These are phyloP conservation scores for Podila clonocystis DNA, from an alignment of 192 early-diverging fungal genomes.

Conservation along the genomic window DNA sequence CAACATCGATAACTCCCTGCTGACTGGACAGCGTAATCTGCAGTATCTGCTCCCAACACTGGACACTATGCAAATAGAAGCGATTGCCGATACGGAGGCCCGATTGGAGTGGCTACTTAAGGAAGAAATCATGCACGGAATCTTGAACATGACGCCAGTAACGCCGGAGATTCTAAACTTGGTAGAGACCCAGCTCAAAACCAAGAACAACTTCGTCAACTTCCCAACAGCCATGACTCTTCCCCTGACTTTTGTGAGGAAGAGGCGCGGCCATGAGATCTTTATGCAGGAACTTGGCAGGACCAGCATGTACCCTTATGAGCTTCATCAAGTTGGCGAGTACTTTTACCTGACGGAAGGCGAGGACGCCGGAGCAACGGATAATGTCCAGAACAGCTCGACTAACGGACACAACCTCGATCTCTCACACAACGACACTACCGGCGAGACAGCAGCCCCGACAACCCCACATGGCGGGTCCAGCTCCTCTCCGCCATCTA, in stretches of 20 bases:
- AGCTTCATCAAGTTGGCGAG: constrained; percentile 58
- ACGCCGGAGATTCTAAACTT: constrained; percentile 57
- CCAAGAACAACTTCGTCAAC: constrained; percentile 63
- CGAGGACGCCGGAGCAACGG: constrained; percentile 4
- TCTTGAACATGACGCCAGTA: constrained; percentile 68
- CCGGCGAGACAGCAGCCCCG: not conserved
- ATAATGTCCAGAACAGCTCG: constrained; percentile 5
- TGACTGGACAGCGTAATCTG: constrained; percentile 13
- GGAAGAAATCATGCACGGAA: constrained; percentile 79
- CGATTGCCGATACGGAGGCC: constrained; percentile 64
- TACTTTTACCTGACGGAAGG: constrained; percentile 63
- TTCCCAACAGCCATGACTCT: constrained; percentile 63
- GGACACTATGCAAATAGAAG: constrained; percentile 63
- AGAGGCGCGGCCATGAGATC: constrained; percentile 53
- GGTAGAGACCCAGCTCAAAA: constrained; percentile 63
- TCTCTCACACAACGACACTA: not conserved
- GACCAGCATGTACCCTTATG: constrained; percentile 55
- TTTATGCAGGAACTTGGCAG: constrained; percentile 64
- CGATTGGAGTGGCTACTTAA: constrained; percentile 71
- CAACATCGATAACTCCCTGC: constrained; percentile 25
- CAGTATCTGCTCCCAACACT: constrained; percentile 43
- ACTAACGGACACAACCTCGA: constrained; percentile 3
- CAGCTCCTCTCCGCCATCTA: constrained; percentile 14
- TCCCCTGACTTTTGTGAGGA: constrained; percentile 62
- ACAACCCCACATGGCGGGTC: not conserved